Percentiles rank a stretch among this genome's conserved stretches.
phyloP scores from a whole-genome alignment of 176 grass and related monocot species.

The Elymus sibiricus region DNA sequence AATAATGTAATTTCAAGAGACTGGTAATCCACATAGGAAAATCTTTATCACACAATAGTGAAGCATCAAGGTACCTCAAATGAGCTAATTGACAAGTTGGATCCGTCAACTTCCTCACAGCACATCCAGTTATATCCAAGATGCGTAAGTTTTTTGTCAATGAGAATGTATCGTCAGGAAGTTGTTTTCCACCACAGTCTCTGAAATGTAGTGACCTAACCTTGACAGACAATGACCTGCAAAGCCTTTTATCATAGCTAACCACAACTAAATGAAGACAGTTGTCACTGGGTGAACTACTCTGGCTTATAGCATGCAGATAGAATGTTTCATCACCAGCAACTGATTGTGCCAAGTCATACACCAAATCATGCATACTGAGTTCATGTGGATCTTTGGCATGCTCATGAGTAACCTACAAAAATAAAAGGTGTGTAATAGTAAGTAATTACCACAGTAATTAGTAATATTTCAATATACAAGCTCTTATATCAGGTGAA shows the following conservation, averaged over 20 bases:
- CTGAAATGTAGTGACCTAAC: neutral
- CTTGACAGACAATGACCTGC: neutral
- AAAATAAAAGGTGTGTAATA: neutral
- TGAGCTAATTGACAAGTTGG: neutral
- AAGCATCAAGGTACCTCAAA: neutral
- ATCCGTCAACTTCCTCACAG: neutral
- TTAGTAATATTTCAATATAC: neutral
- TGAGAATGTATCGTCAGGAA: neutral
- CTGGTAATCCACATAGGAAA: neutral
- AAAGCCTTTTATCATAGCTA: conserved; percentile 1
- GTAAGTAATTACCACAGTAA: neutral
- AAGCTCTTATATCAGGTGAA: neutral
- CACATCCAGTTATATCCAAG: neutral
- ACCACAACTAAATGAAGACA: conserved; percentile 10
- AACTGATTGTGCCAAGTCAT: conserved; percentile 1
- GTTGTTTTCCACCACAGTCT: neutral
- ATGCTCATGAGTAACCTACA: neutral
- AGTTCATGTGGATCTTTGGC: neutral
- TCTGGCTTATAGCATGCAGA: neutral
- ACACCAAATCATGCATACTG: conserved; percentile 3
- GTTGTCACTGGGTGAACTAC: neutral
- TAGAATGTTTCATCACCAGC: neutral
- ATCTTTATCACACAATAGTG: neutral
- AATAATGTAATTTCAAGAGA: neutral
- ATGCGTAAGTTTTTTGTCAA: neutral